phyloP scores from a whole-genome alignment of 768 basidiomycete species.

The Phlegmacium glaucopus region DNA sequence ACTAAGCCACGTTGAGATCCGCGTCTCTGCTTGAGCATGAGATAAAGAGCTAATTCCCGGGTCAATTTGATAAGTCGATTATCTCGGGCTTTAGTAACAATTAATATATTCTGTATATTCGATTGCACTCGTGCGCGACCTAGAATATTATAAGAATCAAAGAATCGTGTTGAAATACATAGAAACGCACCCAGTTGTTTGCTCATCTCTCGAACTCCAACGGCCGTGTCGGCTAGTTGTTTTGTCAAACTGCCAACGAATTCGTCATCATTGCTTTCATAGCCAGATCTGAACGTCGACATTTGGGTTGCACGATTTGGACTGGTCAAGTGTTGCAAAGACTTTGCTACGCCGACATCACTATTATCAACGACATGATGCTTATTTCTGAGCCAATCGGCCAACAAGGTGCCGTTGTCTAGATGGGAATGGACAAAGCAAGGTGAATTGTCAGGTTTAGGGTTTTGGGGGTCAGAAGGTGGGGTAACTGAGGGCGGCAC shows the following conservation, averaged over 20 bases:
- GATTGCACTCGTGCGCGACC: slow-evolving; percentile 90
- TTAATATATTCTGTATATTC: slow-evolving; percentile 88
- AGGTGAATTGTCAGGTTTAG: slow-evolving; percentile 58
- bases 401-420: slow-evolving; percentile 74
- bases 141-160: slow-evolving; percentile 27
- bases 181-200: slow-evolving; percentile 82
- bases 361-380: slow-evolving; percentile 33
- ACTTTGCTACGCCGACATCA: slow-evolving; percentile 50
- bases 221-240: slow-evolving; percentile 95
- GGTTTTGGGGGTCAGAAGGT: slow-evolving; percentile 3
- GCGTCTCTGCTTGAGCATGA: slow-evolving; percentile 82
- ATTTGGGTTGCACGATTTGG: slow-evolving; percentile 15
- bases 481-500: slow-evolving; percentile 18
- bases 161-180: slow-evolving; percentile 2
- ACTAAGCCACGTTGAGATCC: slow-evolving; percentile 73
- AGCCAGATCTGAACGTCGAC: slow-evolving; percentile 15
- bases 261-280: slow-evolving; percentile 50
- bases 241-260: slow-evolving; percentile 79
- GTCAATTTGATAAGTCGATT: slow-evolving; percentile 95
- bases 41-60: slow-evolving; percentile 87
- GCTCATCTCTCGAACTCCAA: slow-evolving; percentile 97
- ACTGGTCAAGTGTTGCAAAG: slow-evolving; percentile 32
- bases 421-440: slow-evolving; percentile 94
- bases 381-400: slow-evolving; percentile 64
- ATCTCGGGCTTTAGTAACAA: slow-evolving; percentile 97